Conservation (phyloP, 768 basidiomycete species). For the Agaricus blazei region DNA sequence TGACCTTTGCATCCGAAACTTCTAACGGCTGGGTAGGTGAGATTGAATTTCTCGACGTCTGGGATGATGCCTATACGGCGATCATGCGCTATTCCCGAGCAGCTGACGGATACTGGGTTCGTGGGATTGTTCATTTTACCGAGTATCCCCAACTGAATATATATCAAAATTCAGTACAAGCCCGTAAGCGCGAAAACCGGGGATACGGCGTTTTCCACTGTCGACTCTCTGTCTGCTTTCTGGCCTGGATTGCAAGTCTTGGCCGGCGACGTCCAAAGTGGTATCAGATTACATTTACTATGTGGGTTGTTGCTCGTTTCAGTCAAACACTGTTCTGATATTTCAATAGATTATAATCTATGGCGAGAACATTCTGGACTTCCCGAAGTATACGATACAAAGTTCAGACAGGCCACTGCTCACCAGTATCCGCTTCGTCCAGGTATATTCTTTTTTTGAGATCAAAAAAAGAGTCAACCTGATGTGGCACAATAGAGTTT, state of each 20-base stretch:
- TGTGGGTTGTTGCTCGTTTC: slow-evolving; percentile 43
- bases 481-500: slow-evolving; percentile 53
- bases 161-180: slow-evolving; percentile 55
- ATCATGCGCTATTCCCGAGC: slow-evolving; percentile 84
- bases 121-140: slow-evolving; percentile 14
- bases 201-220: slow-evolving; percentile 64
- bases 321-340: background rate
- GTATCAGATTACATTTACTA: slow-evolving; percentile 86
- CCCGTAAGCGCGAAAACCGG: slow-evolving; percentile 78
- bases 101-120: slow-evolving; percentile 84
- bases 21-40: slow-evolving; percentile 45
- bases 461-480: background rate
- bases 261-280: slow-evolving; percentile 81
- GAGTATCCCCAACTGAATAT: background rate
- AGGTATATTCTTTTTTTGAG: slow-evolving; percentile 29
- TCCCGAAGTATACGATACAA: slow-evolving; percentile 90
- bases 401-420: slow-evolving; percentile 64
- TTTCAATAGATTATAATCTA: slow-evolving; percentile 75
- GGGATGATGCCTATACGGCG: slow-evolving; percentile 77
- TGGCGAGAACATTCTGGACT: slow-evolving; percentile 86
- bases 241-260: slow-evolving; percentile 95
- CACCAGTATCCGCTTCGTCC: slow-evolving; percentile 79
- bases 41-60: slow-evolving; percentile 75
- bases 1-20: background rate
- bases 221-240: slow-evolving; percentile 96